Base-by-base conservation (phyloP, 1,139 yeast genomes). In the Protomyces inouyei region DNA sequence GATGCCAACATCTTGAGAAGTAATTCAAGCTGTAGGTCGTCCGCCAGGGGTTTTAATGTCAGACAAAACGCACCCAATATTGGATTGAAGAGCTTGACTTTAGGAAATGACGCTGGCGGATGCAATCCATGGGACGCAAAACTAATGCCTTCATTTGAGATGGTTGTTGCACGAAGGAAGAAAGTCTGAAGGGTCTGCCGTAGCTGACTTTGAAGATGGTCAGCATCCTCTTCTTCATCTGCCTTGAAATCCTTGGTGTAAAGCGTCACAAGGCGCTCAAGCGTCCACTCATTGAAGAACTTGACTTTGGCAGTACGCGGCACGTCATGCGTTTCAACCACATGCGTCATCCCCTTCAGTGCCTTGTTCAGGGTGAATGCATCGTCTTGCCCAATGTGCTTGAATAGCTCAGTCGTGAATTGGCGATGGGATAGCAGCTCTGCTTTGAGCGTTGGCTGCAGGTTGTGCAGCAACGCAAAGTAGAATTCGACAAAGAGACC, bases 21-120 rank as follows among this genome's bases (percentile, higher is more conserved):
- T 35, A 87, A 78, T 45, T 81, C 80, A 65, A 86, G 77, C 70
- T 90, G 95, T 40, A 76, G 69, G 18, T 80, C 80, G 68, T 87
- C 86, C 68, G 88, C 92, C 89, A 93, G 87, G 0, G 97, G 95
- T 71, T 88, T 89, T 69, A 92, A 78, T 32, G 80, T 77, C 9
- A 85, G 84, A 28, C 90, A 72, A 8, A 90, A 75, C 1, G 85
- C 81, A 70, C 84, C 85, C 3, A 91, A 74, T 45, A 87, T 77
- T 71, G 86, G 86, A 73, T 92, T 92, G 70, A 85, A 80, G 43
- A 87, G 51, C 52, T 63, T 37, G 25, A 59, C 65, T 60, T 51
- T 54, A 48, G 53, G 37, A 54, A 5, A 68, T 61, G 57, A 70
- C 67, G 57, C 70, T 67, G 43, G 74, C 69, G 55, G 75, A 84